Evolutionary conservation across 768 basidiomycete genomes (phyloP).

Genomic region (Inosperma sp.): DNA sequence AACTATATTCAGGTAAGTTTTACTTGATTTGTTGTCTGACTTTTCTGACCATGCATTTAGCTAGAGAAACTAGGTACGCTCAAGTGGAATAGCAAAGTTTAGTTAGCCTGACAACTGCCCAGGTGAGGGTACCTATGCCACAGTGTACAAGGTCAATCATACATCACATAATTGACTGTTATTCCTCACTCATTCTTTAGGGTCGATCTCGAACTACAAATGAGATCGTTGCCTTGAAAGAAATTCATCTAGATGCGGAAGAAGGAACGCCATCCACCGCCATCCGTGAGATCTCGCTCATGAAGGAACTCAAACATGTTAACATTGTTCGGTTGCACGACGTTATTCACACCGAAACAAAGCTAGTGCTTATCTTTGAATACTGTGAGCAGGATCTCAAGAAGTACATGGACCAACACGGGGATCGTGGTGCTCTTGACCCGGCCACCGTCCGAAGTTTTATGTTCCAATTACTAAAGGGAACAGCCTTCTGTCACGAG

Average conservation of each 20-base stretch:
- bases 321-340: constrained; percentile 98
- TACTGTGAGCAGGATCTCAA: constrained; percentile 98
- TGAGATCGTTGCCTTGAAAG: constrained; percentile 96
- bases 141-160: constrained; percentile 83
- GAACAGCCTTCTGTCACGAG: constrained; percentile 97
- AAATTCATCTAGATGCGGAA: constrained; percentile 98
- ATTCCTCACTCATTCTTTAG: constrained; percentile 34
- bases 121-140: constrained; percentile 94
- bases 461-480: constrained; percentile 96
- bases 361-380: constrained; percentile 97
- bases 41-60: constrained; percentile 33
- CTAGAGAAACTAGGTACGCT: constrained; percentile 80
- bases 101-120: constrained; percentile 36
- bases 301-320: constrained; percentile 99
- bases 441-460: constrained; percentile 89
- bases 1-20: constrained; percentile 52
- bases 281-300: constrained; percentile 96
- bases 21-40: background rate
- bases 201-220: constrained; percentile 97
- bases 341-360: constrained; percentile 98
- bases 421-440: constrained; percentile 92
- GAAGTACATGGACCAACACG: constrained; percentile 98
- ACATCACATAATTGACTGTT: background rate
- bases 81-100: background rate
- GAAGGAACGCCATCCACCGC: constrained; percentile 99